phyloP scores from a whole-genome alignment of 2,329 filamentous ascomycete species.

The Trichoderma pleuroti region DNA sequence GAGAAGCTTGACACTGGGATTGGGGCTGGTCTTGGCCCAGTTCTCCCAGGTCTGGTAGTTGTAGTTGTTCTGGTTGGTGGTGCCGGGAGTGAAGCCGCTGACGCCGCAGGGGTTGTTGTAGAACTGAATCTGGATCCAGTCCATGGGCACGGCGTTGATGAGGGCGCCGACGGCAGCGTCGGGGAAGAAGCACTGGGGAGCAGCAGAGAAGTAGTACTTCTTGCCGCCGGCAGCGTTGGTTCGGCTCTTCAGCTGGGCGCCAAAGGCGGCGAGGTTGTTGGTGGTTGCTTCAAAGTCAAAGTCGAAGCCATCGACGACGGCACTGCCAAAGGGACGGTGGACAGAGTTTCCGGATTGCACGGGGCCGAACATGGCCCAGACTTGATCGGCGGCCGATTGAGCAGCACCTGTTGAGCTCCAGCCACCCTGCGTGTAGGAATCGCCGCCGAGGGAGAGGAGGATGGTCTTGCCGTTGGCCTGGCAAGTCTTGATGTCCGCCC shows the following conservation, averaged over 20 bases:
- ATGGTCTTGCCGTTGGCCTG: constrained; percentile 66
- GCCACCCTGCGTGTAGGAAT: constrained; percentile 65
- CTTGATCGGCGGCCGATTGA: constrained; percentile 52
- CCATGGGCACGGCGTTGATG: constrained; percentile 54
- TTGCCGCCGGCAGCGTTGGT: constrained; percentile 53
- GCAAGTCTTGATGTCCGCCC: constrained; percentile 54
- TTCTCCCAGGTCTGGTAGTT: constrained; percentile 63
- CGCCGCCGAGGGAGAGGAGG: constrained; percentile 67
- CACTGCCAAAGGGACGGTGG: constrained; percentile 63
- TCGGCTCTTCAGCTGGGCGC: constrained; percentile 50
- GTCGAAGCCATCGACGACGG: constrained; percentile 70
- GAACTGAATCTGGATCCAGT: constrained; percentile 63
- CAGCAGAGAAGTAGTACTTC: constrained; percentile 61
- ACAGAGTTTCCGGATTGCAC: constrained; percentile 38
- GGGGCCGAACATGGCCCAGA: constrained; percentile 72
- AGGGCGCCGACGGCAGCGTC: constrained; percentile 57
- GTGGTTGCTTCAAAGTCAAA: constrained; percentile 66
- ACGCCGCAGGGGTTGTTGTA: constrained; percentile 68
- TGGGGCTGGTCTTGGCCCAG: constrained; percentile 60
- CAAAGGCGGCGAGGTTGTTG: constrained; percentile 60
- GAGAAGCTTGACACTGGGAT: constrained; percentile 58
- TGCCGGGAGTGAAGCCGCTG: constrained; percentile 45
- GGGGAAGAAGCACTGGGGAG: constrained; percentile 66
- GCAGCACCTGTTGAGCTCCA: constrained; percentile 55
- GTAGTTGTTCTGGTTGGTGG: constrained; percentile 49